A percentile compares a stretch with the other conserved stretches of the same genome.
These are phyloP conservation scores for Tricholoma sp. DNA, from an alignment of 768 basidiomycete species.

Conservation along the genomic window DNA sequence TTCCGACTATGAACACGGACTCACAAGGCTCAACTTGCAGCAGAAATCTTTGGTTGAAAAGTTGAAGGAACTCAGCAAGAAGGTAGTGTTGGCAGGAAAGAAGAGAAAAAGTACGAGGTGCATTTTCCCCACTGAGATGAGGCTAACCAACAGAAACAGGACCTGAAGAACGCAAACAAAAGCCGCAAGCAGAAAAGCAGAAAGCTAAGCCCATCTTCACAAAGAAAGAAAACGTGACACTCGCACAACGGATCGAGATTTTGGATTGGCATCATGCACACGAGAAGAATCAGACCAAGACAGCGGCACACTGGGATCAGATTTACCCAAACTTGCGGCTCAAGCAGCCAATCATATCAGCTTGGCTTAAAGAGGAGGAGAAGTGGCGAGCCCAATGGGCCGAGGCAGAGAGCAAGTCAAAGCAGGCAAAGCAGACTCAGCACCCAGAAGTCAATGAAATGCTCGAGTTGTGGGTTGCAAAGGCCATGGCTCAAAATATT, in stretches of 20 bases:
- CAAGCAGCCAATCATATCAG: too few relatives aligned
- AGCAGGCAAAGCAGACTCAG: slow-evolving; percentile 20
- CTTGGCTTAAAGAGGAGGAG: slow-evolving; percentile 27
- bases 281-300: slow-evolving; percentile 25
- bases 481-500: slow-evolving; percentile 26
- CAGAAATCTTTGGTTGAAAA: neutral
- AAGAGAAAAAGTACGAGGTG: neutral
- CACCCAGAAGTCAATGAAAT: slow-evolving; percentile 9
- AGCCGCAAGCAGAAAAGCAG: slow-evolving; percentile 3
- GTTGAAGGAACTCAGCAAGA: neutral
- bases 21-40: too few relatives aligned
- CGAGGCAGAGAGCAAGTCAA: slow-evolving; percentile 21
- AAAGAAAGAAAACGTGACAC: slow-evolving; percentile 22
- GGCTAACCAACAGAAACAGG: neutral
- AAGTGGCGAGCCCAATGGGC: slow-evolving; percentile 20
- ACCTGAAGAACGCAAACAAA: too few relatives aligned
- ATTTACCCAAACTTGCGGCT: too few relatives aligned
- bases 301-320: slow-evolving; percentile 23
- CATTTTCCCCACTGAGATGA: neutral
- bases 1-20: too few relatives aligned
- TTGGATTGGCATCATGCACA: slow-evolving; percentile 31
- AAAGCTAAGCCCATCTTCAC: slow-evolving; percentile 10
- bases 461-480: slow-evolving; percentile 8
- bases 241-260: too few relatives aligned
- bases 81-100: neutral